Conservation (phyloP, 345 rosid species). For the Eucalyptus camaldulensis region DNA sequence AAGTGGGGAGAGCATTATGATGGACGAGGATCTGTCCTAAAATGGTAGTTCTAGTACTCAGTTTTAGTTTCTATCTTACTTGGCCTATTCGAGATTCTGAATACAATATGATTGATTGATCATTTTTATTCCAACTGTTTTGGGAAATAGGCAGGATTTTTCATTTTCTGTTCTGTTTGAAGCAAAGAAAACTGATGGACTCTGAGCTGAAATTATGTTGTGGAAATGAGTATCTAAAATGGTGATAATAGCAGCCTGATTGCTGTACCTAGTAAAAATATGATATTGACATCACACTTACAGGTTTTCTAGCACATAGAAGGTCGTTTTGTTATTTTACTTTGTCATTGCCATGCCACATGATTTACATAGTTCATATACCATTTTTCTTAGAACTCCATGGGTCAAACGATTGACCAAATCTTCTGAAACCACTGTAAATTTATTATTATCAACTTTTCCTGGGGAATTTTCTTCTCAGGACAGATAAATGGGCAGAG, state of each 20-base stretch:
- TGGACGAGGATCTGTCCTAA: constrained; percentile 95
- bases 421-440: not conserved
- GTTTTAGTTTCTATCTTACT: not conserved
- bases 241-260: not conserved
- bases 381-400: not conserved
- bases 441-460: not conserved
- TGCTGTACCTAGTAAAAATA: not conserved
- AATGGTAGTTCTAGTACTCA: constrained; percentile 46
- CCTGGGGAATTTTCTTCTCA: constrained; percentile 17
- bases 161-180: not conserved
- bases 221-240: not conserved
- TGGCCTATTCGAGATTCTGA: not conserved
- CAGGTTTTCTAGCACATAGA: not conserved
- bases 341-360: not conserved
- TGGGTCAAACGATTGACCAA: not conserved
- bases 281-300: not conserved
- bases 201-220: not conserved
- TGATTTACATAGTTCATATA: not conserved
- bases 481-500: constrained; percentile 99
- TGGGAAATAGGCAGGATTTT: not conserved
- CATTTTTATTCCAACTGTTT: not conserved
- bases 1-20: constrained; percentile 99
- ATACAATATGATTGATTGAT: not conserved
- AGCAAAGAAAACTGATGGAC: not conserved
- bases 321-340: not conserved